These are phyloP conservation scores for Suillus spraguei DNA, from an alignment of 768 basidiomycete species.

Conservation along the genomic window DNA sequence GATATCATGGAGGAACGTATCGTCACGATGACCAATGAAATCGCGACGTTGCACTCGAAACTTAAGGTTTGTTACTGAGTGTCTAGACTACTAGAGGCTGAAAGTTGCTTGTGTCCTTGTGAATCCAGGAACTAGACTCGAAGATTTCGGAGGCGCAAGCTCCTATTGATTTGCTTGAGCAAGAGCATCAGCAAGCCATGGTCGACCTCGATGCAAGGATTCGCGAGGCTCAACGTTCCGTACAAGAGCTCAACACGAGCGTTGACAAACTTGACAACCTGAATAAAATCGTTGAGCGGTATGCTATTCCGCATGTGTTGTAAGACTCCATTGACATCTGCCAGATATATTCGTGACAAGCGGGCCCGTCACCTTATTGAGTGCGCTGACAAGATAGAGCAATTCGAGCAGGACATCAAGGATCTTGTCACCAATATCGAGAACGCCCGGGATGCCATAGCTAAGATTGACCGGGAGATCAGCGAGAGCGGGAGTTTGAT, in stretches of 20 bases:
- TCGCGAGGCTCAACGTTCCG: conserved; percentile 51
- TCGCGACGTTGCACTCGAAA: conserved; percentile 43
- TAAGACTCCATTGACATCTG: background rate
- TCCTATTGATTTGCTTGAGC: conserved; percentile 66
- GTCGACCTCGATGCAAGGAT: conserved; percentile 52
- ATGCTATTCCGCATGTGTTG: conserved; percentile 16
- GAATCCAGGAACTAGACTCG: conserved; percentile 59
- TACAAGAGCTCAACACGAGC: conserved; percentile 68
- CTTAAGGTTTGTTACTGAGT: conserved; percentile 47
- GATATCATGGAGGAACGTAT: conserved; percentile 57
- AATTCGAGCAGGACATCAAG: conserved; percentile 47
- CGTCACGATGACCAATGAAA: conserved; percentile 59
- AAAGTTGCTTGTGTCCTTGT: background rate
- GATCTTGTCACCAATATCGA: conserved; percentile 44
- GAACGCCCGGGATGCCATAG: conserved; percentile 45
- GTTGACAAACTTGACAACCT: conserved; percentile 61
- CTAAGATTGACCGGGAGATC: conserved; percentile 74
- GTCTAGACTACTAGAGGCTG: background rate
- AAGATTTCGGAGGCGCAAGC: conserved; percentile 61
- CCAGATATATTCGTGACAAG: conserved; percentile 75
- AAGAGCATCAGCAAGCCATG: conserved; percentile 51
- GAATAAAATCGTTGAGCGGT: conserved; percentile 71
- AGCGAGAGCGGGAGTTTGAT: conserved; percentile 70
- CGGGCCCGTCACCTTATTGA: conserved; percentile 62
- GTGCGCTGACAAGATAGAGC: conserved; percentile 54